Evolutionary conservation across 208 protist genomes (phyloP).

Genomic region (Borovskyia barvae): DNA sequence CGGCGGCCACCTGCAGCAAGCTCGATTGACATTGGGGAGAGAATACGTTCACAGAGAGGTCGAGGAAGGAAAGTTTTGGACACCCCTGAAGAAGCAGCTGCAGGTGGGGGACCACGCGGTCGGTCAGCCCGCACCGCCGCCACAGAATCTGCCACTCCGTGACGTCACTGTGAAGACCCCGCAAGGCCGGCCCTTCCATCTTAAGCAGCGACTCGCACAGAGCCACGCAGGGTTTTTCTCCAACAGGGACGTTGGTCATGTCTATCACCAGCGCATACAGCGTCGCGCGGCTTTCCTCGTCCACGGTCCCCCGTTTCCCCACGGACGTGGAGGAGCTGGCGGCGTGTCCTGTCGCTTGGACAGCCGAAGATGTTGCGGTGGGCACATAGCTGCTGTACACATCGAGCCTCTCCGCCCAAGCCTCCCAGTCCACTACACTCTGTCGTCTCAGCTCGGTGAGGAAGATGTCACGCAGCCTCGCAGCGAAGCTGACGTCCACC

Average conservation of each 20-base stretch:
- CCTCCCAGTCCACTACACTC: conserved; percentile 28
- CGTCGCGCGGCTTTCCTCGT: neutral
- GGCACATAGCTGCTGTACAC: conserved; percentile 17
- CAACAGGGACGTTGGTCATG: conserved; percentile 28
- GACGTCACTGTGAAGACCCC: neutral
- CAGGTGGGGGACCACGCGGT: conserved; percentile 44
- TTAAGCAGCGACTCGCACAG: conserved; percentile 63
- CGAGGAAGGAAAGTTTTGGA: conserved; percentile 32
- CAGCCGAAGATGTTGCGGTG: too few relatives aligned
- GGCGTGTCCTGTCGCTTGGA: too few relatives aligned
- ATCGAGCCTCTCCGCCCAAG: conserved; percentile 16
- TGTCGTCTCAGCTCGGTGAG: conserved; percentile 58
- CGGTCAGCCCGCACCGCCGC: conserved; percentile 46
- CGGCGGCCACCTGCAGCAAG: conserved; percentile 20
- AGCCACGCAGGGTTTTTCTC: conserved; percentile 56
- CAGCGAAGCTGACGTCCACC: conserved; percentile 9
- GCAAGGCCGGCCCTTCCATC: conserved; percentile 14
- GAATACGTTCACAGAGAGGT: conserved; percentile 37
- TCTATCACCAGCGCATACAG: conserved; percentile 14
- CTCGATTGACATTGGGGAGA: conserved; percentile 12
- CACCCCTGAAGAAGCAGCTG: conserved; percentile 44
- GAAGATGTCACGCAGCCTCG: conserved; percentile 32
- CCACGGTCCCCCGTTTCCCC: neutral
- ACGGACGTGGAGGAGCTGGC: neutral
- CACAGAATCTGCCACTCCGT: conserved; percentile 39